These are phyloP conservation scores for Diaporthe humulicola DNA, from an alignment of 2,329 filamentous ascomycete species.

Conservation along the genomic window DNA sequence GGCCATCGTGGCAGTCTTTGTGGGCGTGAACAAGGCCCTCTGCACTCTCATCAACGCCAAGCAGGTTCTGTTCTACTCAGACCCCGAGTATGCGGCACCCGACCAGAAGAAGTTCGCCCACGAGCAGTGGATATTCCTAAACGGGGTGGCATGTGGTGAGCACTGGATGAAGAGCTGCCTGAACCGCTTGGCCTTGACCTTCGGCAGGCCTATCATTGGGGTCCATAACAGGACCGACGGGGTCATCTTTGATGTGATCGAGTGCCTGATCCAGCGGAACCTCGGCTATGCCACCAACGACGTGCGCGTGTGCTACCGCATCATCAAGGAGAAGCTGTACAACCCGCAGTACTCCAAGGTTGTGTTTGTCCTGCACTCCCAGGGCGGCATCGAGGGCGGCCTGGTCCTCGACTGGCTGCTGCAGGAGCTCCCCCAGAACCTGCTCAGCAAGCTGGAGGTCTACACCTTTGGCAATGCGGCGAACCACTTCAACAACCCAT, in stretches of 20 bases:
- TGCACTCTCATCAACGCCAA: constrained; percentile 68
- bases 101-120: constrained; percentile 60
- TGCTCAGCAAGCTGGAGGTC: constrained; percentile 78
- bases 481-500: constrained; percentile 86
- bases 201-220: constrained; percentile 77
- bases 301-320: constrained; percentile 71
- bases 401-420: constrained; percentile 83
- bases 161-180: constrained; percentile 80
- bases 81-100: constrained; percentile 64
- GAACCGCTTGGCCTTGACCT: constrained; percentile 78
- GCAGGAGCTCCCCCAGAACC: constrained; percentile 75
- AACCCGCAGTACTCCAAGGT: constrained; percentile 75
- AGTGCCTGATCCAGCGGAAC: constrained; percentile 83
- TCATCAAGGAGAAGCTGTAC: constrained; percentile 74
- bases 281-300: constrained; percentile 80
- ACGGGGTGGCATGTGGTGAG: constrained; percentile 75
- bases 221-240: constrained; percentile 83
- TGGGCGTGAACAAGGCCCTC: constrained; percentile 64
- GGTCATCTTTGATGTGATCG: constrained; percentile 80
- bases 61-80: constrained; percentile 62
- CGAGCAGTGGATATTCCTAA: constrained; percentile 86
- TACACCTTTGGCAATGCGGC: constrained; percentile 85
- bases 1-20: constrained; percentile 56
- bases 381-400: constrained; percentile 81
- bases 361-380: constrained; percentile 81